Percentiles rank a stretch among this genome's conserved stretches.
These are phyloP conservation scores for Metschnikowia similis DNA, from an alignment of 805 yeast genomes.

Conservation along the genomic window DNA sequence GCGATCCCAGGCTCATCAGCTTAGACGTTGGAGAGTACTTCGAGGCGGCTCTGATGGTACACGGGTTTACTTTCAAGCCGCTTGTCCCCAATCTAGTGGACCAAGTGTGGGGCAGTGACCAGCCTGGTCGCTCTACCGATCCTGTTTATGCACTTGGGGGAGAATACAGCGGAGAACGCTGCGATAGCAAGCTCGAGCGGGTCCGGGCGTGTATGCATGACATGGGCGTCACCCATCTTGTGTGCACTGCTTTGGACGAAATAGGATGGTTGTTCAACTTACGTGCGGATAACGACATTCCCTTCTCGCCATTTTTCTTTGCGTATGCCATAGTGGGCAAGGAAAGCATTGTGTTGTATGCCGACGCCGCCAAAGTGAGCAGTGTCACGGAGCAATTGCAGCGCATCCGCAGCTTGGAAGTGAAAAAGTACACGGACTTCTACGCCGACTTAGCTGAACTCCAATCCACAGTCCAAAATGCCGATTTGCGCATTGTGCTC, in stretches of 20 bases:
- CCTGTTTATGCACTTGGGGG: conserved; percentile 29
- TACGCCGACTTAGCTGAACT: conserved; percentile 49
- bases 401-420: conserved; percentile 24
- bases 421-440: conserved; percentile 53
- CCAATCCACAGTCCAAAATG: conserved; percentile 16
- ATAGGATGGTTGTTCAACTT: conserved; percentile 88
- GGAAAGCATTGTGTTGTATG: conserved; percentile 46
- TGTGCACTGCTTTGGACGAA: conserved; percentile 78
- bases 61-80: conserved; percentile 29
- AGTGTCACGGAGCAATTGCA: conserved; percentile 27
- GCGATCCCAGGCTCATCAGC: conserved; percentile 75
- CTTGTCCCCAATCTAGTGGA: conserved; percentile 33
- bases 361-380: conserved; percentile 44
- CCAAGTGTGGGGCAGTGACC: conserved; percentile 33
- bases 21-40: conserved; percentile 43
- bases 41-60: conserved; percentile 19
- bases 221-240: conserved; percentile 30
- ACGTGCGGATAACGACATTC: conserved; percentile 72
- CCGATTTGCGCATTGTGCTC: conserved; percentile 23
- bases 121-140: conserved; percentile 30
- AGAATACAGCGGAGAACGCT: conserved; percentile 32
- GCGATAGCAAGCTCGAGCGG: conserved; percentile 26
- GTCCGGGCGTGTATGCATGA: conserved; percentile 29
- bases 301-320: conserved; percentile 83
- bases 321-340: conserved; percentile 46